Base-by-base conservation (phyloP, 2,329 filamentous ascomycete species). In the Knufia fluminis region DNA sequence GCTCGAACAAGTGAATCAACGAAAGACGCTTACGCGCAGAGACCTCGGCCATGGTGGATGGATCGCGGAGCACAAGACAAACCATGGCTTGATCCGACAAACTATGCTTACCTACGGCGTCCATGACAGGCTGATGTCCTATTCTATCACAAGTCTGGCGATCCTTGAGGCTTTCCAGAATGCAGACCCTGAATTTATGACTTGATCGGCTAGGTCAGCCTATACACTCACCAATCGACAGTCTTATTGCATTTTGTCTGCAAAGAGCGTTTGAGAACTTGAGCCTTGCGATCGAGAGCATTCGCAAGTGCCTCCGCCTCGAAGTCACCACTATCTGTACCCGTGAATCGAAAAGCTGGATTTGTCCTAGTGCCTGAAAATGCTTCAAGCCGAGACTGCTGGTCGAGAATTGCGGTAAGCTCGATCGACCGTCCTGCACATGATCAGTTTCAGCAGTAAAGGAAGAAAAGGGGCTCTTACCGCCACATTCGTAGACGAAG, bases 401-500 rank as follows among this genome's bases (percentile, higher is more conserved):
- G 55, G 26, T 49, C 47, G 36, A 57, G 49, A 23, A 57, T 55
- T 1, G 55, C 55, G 22, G 53, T 55, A 9, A 57, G 47, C 20
- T 55, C 55, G 28, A 57, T 57, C 10, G 53, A 52, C 6, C 55
- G 53, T 16, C 55, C 55, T 55, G 41, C 14, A 19, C 8, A 23
- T 10, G 12, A 33, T 52, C 31, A 49, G 41, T 16, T 4, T 22
- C 28, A 22, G 12, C 8, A 7, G 8, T 19, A 12, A 17, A n/a
- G 19, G 3, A 12, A 26, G 8, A 1, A 20, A n/a, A 3, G 24
- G 14, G n/a, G 23, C 12, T 48, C 51, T 51, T 48, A 54, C 55
- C 55, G 52, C 55, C 53, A 45, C 53, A 57, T 48, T 52, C 42
- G 33, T 55, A 57, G 7, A 52, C 41, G 38, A 57, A 57, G 20